These are phyloP conservation scores for Besnoitia besnoiti DNA, from an alignment of 169 alveolate genomes.

Conservation along the genomic window DNA sequence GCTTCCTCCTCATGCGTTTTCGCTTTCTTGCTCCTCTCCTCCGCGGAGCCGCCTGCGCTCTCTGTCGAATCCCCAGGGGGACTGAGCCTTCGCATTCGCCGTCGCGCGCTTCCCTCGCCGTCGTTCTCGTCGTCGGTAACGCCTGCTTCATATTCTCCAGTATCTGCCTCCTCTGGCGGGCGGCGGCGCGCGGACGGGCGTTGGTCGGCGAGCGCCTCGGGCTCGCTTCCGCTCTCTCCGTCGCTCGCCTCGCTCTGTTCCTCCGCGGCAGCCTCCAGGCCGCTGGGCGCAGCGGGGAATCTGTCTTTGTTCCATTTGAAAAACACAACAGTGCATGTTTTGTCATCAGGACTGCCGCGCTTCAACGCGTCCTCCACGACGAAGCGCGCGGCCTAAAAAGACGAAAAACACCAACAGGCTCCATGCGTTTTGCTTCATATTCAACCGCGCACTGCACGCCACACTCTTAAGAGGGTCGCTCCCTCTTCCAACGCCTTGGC, in stretches of 20 bases:
- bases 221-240: not conserved
- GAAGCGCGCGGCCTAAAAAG: slow-evolving; percentile 56
- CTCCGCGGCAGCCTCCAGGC: not conserved
- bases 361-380: slow-evolving; percentile 62
- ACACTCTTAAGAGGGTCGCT: no score
- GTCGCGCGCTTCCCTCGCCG: not conserved
- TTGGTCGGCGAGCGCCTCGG: not conserved
- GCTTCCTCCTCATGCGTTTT: no score
- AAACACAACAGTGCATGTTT: slow-evolving; percentile 65
- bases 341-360: slow-evolving; percentile 63
- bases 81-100: not conserved
- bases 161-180: not conserved
- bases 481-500: no score
- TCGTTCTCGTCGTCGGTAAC: not conserved
- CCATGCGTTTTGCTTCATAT: no score
- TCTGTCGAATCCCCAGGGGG: not conserved
- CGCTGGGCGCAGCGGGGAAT: not conserved
- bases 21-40: not conserved
- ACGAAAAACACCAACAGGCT: not conserved
- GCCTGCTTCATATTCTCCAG: not conserved
- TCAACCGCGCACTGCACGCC: no score
- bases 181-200: no score
- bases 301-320: slow-evolving; percentile 57
- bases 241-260: not conserved
- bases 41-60: not conserved